Base-by-base conservation (phyloP, 768 basidiomycete species). In the Hericium alpestre region DNA sequence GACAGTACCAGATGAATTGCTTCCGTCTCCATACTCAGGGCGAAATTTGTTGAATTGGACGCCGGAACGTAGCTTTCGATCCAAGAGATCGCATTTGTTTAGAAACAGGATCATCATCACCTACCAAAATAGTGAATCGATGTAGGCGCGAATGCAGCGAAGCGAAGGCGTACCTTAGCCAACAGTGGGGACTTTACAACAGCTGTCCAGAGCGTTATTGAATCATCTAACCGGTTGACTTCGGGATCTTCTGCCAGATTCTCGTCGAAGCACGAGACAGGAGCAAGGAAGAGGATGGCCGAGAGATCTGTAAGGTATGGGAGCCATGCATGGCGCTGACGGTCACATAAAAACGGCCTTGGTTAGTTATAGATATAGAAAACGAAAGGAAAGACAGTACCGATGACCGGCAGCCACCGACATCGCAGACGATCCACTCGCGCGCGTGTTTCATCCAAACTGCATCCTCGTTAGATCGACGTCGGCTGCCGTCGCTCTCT, bases 301-400 rank as follows among this genome's bases (percentile, higher is more conserved):
- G 87, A 79, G 7, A 87, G 84, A 64, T 87, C 82, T 60, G 90
- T 86, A 59, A 90, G 90, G 66, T 80, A 89, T 3, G 87, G 81
- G 12, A 83, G 79, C 88, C 88, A 90, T 23, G 77, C 78, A 32
- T 80, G 76, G 22, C 86, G 79, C 76, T 81, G 63, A 5, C 25
- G 25, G 25, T 25, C 25, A 25, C 25, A 4, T 4, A 4, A 5
- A 25, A 5, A 25, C 5, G 25, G 1, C 5, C 25, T 25, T 25
- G 25, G 25, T 57, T 22, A 48, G 51, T 40, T 12, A 18, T 15
- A 13, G 23, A 13, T 32, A 54, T 53, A 55, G 23, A 58, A 38
- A 16, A 18, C 43, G 43, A 16, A 13, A 16, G 43, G 6, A 46
- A 10, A 13, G 43, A 20, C n/a, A 46, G 25, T 23, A 50, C 25